Evolutionary conservation across 2,329 filamentous ascomycete species (phyloP).

Genomic region (Ceratocystis ficicola): DNA sequence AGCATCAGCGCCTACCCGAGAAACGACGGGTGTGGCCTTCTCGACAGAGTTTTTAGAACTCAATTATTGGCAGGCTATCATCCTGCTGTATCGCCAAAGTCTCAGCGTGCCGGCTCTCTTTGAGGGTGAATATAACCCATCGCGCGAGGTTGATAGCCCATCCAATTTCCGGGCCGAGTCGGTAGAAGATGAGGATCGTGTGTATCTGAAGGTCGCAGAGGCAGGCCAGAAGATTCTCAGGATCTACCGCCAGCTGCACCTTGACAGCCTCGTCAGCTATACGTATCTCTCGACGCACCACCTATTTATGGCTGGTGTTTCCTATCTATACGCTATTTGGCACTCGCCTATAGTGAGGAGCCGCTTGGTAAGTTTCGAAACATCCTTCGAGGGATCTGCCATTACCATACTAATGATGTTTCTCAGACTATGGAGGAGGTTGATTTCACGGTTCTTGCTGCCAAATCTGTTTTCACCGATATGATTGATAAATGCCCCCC

Average conservation of each 20-base stretch:
- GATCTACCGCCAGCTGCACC: conserved; percentile 78
- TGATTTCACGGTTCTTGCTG: conserved; percentile 89
- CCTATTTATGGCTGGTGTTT: conserved; percentile 92
- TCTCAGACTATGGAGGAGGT: conserved; percentile 78
- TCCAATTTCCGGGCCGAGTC: conserved; percentile 49
- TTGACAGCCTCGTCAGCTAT: conserved; percentile 83
- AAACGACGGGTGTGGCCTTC: conserved; percentile 77
- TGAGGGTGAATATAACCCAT: conserved; percentile 61
- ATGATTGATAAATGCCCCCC: conserved; percentile 90
- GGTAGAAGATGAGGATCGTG: conserved; percentile 72
- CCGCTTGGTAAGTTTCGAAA: conserved; percentile 54
- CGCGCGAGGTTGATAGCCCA: conserved; percentile 51
- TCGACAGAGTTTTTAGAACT: conserved; percentile 81
- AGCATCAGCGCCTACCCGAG: conserved; percentile 60
- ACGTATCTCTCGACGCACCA: conserved; percentile 93
- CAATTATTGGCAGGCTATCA: conserved; percentile 96
- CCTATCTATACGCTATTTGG: conserved; percentile 95
- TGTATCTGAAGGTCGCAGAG: conserved; percentile 90
- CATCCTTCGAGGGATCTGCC: neutral
- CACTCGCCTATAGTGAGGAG: conserved; percentile 82
- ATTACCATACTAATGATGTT: conserved; percentile 25
- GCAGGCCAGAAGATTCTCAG: conserved; percentile 86
- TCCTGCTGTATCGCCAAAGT: conserved; percentile 89
- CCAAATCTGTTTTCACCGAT: conserved; percentile 83
- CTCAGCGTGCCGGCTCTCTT: conserved; percentile 74